Conservation (phyloP, 257 asterid genomes). For the Nicotiana benthamiana region DNA sequence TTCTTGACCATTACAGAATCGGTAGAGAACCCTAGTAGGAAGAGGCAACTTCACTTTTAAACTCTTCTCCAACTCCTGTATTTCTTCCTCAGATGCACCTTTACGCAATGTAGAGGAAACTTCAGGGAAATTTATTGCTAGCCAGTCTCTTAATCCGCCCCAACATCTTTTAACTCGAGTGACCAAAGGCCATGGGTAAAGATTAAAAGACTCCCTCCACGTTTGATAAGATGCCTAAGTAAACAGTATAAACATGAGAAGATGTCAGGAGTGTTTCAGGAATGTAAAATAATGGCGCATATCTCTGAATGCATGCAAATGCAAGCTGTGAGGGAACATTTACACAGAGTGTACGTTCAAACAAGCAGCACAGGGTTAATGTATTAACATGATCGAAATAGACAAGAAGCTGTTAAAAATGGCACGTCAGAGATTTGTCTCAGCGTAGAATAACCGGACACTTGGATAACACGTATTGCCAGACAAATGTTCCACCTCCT, state of each 20-base stretch:
- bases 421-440: neutral
- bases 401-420: neutral
- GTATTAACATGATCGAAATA: neutral
- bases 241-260: neutral
- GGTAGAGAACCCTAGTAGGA: slow-evolving; percentile 73
- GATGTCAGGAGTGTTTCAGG: neutral
- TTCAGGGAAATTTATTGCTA: slow-evolving; percentile 59
- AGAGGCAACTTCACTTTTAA: slow-evolving; percentile 75
- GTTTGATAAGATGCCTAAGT: slow-evolving; percentile 60
- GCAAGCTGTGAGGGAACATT: neutral
- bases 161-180: slow-evolving; percentile 63
- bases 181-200: slow-evolving; percentile 89
- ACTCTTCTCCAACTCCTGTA: slow-evolving; percentile 44
- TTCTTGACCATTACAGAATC: slow-evolving; percentile 84
- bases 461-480: neutral
- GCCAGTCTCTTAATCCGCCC: slow-evolving; percentile 61
- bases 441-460: neutral
- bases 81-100: slow-evolving; percentile 72
- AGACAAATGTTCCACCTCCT: neutral
- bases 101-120: slow-evolving; percentile 55
- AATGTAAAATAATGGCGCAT: neutral
- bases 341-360: neutral
- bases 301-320: neutral
- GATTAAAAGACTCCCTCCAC: slow-evolving; percentile 65
- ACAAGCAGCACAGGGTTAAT: neutral